Conservation (phyloP, 108 stramenopile genomes). For the Cyclotella atomus region DNA sequence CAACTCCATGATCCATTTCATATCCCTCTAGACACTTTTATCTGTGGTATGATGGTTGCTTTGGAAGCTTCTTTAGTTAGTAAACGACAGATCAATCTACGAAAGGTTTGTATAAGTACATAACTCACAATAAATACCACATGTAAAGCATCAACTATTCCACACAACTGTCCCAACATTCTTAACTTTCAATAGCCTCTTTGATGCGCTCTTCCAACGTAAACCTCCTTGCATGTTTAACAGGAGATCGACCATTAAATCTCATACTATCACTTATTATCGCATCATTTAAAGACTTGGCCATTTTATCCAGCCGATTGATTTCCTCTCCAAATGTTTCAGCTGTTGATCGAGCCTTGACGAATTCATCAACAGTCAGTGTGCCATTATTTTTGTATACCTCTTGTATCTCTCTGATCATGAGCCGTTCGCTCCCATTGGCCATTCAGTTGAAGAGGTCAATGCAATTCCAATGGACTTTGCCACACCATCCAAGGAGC, state of each 20-base stretch:
- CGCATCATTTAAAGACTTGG: not conserved
- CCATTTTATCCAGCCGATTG: not conserved
- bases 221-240: not conserved
- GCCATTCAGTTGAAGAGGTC: not conserved
- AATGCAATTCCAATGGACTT: not conserved
- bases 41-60: no score
- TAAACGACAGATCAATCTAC: no score
- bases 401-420: no score
- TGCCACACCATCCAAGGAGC: slow-evolving; percentile 9
- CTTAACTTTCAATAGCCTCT: no score
- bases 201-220: not conserved
- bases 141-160: no score
- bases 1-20: not conserved
- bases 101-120: no score
- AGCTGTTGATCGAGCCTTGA: not conserved
- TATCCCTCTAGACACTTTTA: not conserved
- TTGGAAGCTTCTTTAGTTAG: no score
- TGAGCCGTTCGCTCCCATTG: not conserved
- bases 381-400: not conserved
- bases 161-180: no score
- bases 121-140: no score
- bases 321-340: not conserved
- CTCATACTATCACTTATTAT: slow-evolving; percentile 1
- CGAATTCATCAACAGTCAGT: not conserved
- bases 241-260: slow-evolving; percentile 1